phyloP scores from a whole-genome alignment of 2,329 filamentous ascomycete genomes.

The Fusarium humuli region DNA sequence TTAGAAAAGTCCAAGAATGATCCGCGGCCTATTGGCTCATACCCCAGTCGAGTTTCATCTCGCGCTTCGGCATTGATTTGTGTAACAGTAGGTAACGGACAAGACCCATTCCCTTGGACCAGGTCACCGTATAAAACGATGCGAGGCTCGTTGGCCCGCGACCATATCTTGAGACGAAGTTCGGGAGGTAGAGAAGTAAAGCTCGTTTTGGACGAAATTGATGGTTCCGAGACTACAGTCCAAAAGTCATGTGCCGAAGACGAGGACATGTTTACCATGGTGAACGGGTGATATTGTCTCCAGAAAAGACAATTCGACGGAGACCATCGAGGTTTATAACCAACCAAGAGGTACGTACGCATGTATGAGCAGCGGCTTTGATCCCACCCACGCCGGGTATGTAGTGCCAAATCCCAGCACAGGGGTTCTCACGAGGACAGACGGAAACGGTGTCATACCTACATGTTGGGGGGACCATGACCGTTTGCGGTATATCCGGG shows the following conservation, averaged over 20 bases:
- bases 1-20: conserved; percentile 53
- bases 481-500: conserved; percentile 47
- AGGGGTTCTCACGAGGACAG: conserved; percentile 46
- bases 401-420: conserved; percentile 37
- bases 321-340: conserved; percentile 31
- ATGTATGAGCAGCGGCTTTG: conserved; percentile 41
- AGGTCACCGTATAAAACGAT: conserved; percentile 53
- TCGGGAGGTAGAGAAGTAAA: conserved; percentile 52
- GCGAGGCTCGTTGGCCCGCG: conserved; percentile 52
- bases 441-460: conserved; percentile 47
- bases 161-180: conserved; percentile 55
- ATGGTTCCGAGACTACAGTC: conserved; percentile 7
- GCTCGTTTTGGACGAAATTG: conserved; percentile 30
- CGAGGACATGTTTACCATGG: conserved; percentile 26
- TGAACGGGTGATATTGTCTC: conserved; percentile 6
- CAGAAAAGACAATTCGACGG: conserved; percentile 15
- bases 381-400: conserved; percentile 42
- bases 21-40: conserved; percentile 51
- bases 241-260: conserved; percentile 13
- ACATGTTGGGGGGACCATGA: conserved; percentile 42
- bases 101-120: conserved; percentile 47
- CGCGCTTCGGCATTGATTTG: conserved; percentile 54
- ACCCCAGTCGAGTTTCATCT: conserved; percentile 50
- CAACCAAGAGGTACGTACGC: conserved; percentile 22
- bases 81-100: conserved; percentile 52